Evolutionary conservation across 78 protist species (phyloP).

Genomic region (Dictyostelium brefeldianum): DNA sequence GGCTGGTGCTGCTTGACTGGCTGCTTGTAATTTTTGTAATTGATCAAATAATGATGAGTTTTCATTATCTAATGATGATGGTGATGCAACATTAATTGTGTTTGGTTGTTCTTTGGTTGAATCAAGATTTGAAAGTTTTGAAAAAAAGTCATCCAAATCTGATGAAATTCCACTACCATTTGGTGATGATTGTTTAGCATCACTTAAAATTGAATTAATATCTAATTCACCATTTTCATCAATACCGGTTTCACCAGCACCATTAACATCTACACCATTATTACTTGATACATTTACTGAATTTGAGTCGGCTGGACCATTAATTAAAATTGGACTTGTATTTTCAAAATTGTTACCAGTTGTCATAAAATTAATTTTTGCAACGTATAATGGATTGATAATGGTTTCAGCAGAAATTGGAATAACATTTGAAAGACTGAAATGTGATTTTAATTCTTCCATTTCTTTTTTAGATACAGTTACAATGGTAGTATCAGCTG

Average conservation of each 20-base stretch:
- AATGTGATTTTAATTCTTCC: not conserved
- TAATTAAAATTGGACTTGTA: not conserved
- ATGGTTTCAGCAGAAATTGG: not conserved
- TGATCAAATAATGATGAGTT: not conserved
- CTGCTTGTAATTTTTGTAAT: not conserved
- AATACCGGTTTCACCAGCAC: not conserved
- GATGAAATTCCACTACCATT: not conserved
- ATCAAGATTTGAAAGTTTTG: slow-evolving; percentile 1
- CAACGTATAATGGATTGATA: not conserved
- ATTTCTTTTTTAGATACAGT: not conserved
- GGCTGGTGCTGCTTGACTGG: not conserved
- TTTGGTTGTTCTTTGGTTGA: not conserved
- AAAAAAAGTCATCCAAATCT: slow-evolving; percentile 10
- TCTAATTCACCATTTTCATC: not conserved
- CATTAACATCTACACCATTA: not conserved
- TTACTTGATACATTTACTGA: not conserved
- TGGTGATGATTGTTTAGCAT: not conserved
- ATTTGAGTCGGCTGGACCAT: not conserved
- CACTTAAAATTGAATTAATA: not conserved
- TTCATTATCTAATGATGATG: not conserved
- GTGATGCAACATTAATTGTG: not conserved
- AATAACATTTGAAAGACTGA: not conserved
- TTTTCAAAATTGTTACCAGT: not conserved
- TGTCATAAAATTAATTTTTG: not conserved
- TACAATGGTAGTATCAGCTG: not conserved